phyloP scores from a whole-genome alignment of 2,329 filamentous ascomycete species.

The Hypoxylon sp. region DNA sequence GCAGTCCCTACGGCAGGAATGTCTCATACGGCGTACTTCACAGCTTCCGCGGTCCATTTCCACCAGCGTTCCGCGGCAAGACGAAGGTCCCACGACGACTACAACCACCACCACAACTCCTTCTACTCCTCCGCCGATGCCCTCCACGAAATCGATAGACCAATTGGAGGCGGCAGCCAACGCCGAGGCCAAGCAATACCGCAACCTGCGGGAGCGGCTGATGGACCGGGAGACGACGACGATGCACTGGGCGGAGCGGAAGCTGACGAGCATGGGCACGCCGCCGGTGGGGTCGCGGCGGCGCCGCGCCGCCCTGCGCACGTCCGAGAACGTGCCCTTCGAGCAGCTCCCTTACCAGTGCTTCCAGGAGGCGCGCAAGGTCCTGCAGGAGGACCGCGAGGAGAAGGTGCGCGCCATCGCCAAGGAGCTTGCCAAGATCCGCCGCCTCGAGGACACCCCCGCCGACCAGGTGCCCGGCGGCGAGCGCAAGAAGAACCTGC shows the following conservation, averaged over 20 bases:
- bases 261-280: conserved; percentile 74
- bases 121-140: conserved; percentile 43
- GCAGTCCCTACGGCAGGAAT: conserved; percentile 62
- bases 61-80: conserved; percentile 51
- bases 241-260: conserved; percentile 71
- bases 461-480: conserved; percentile 70
- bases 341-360: conserved; percentile 96
- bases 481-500: conserved; percentile 72
- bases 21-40: conserved; percentile 46
- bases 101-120: conserved; percentile 48
- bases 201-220: conserved; percentile 56
- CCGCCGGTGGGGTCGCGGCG: conserved; percentile 85
- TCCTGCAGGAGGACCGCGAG: conserved; percentile 81
- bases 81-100: conserved; percentile 53
- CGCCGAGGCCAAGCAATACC: conserved; percentile 38
- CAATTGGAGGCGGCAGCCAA: conserved; percentile 38
- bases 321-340: conserved; percentile 78
- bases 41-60: conserved; percentile 53
- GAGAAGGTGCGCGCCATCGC: conserved; percentile 83
- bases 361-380: conserved; percentile 93
- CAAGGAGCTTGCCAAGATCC: conserved; percentile 75
- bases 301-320: conserved; percentile 78
- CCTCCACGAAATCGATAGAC: conserved; percentile 33
- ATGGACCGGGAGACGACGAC: conserved; percentile 77
- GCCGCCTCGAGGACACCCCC: conserved; percentile 70